phyloP scores from a whole-genome alignment of 352 stramenopile species.

The Globisporangium viniferum region DNA sequence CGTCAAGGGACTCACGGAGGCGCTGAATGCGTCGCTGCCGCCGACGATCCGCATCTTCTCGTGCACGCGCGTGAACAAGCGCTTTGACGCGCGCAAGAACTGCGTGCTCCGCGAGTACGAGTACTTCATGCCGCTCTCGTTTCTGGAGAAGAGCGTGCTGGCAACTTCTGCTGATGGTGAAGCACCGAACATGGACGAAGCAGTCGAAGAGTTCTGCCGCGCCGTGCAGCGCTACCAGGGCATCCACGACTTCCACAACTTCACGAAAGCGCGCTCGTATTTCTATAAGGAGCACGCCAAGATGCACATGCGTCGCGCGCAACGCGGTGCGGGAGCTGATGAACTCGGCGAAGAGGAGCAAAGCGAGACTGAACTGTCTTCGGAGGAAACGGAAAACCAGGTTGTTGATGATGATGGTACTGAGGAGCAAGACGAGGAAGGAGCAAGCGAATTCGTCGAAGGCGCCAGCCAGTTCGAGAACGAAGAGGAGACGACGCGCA shows the following conservation, averaged over 20 bases:
- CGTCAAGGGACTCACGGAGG: constrained; percentile 51
- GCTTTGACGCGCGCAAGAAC: constrained; percentile 85
- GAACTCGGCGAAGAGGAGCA: constrained; percentile 8
- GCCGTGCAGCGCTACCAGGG: constrained; percentile 72
- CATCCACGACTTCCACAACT: constrained; percentile 91
- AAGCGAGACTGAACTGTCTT: background rate
- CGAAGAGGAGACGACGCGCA: constrained; percentile 37
- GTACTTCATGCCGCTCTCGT: constrained; percentile 88
- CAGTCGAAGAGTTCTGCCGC: constrained; percentile 41
- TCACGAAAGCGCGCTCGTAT: constrained; percentile 74
- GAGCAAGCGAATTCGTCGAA: constrained; percentile 15
- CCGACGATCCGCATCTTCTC: constrained; percentile 86
- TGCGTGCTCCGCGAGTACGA: constrained; percentile 89
- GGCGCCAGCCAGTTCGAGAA: constrained; percentile 41
- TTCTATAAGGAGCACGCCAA: constrained; percentile 76
- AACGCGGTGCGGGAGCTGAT: constrained; percentile 4
- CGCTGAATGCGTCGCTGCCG: constrained; percentile 78
- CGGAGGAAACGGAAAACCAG: constrained; percentile 5
- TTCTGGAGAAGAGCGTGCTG: constrained; percentile 50
- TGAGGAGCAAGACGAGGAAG: constrained; percentile 11
- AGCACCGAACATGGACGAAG: constrained; percentile 35
- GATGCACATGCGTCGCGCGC: constrained; percentile 16
- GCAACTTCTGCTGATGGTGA: constrained; percentile 4
- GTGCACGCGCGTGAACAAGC: constrained; percentile 85
- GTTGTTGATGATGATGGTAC: background rate